Base-by-base conservation (phyloP, 2,329 filamentous ascomycete species). In the Teratosphaeriaceae sp. region DNA sequence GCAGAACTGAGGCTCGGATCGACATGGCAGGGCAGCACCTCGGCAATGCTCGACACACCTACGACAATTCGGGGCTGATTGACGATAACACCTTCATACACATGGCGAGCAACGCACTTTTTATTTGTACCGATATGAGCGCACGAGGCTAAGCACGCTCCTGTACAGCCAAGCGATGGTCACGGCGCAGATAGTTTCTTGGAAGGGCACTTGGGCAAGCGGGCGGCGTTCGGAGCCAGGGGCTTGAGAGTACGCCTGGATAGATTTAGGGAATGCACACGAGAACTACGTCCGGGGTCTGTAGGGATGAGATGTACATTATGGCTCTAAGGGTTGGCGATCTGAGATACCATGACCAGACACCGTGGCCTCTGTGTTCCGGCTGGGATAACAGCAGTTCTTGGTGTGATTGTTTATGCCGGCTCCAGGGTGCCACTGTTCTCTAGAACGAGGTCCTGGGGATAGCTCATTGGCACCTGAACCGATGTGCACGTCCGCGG, bases 1-100 rank as follows among this genome's bases (percentile, higher is more conserved):
- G n/a, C 42, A 45, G 42, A 27, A 45, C 19, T 42, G 27, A 30
- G 27, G 27, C 5, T 6, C 15, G 12, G 4, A 30, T 5, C 5
- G 27, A 30, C 11, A n/a, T n/a, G n/a, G n/a, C 12, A 5, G 15
- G 5, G 13, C 27, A n/a, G 27, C 27, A n/a, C 5, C 5, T 11
- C 5, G 27, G 4, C 5, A 30, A 30, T 11, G 12, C 27, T 30
- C 3, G 27, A 30, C 27, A 30, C 23, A 26, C 23, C 6, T 12
- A 26, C 23, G 12, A 30, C 27, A 30, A 11, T 13, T 12, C 13
- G 12, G 27, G 27, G 27, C 13, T 30, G 27, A 30, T 8, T 13
- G 24, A 27, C 24, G 24, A 27, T 27, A 8, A 27, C 24, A 27
- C 13, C 24, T n/a, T 27, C 8, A 27, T 8, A 27, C 24, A 8